These are phyloP conservation scores for Epichloe sylvatica DNA, from an alignment of 2,329 filamentous ascomycete species.

Conservation along the genomic window DNA sequence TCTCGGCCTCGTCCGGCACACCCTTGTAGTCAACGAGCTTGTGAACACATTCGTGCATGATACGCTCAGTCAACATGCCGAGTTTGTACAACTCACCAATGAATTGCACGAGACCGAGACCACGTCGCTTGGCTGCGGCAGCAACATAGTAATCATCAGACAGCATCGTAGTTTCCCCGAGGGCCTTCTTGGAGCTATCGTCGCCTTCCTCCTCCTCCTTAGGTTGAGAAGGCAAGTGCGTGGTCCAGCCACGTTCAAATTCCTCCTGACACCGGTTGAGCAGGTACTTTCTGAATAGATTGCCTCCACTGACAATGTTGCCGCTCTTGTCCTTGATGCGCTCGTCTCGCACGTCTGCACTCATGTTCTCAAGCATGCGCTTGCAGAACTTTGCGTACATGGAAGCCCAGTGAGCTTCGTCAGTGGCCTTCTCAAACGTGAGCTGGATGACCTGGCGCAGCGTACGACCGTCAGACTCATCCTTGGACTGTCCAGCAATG, in stretches of 20 bases:
- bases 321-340: constrained; percentile 83
- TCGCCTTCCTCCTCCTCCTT: constrained; percentile 57
- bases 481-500: constrained; percentile 90
- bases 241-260: constrained; percentile 95
- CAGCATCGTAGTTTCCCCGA: constrained; percentile 64
- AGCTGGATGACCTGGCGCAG: constrained; percentile 96
- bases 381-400: constrained; percentile 99
- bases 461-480: constrained; percentile 85
- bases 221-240: constrained; percentile 58
- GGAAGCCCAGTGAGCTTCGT: constrained; percentile 94
- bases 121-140: constrained; percentile 87
- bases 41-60: constrained; percentile 98
- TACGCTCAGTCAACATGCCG: constrained; percentile 93
- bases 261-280: constrained; percentile 98
- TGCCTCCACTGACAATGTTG: constrained; percentile 79
- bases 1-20: constrained; percentile 84
- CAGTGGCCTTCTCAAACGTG: constrained; percentile 96
- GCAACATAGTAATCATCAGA: constrained; percentile 95
- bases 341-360: constrained; percentile 85
- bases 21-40: constrained; percentile 94
- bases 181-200: constrained; percentile 30
- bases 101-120: constrained; percentile 95
- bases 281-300: constrained; percentile 94
- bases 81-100: constrained; percentile 99
- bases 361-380: constrained; percentile 93